Evolutionary conservation across 2,329 filamentous ascomycete species (phyloP).

Genomic region (Byssoonygena ceratinophila): DNA sequence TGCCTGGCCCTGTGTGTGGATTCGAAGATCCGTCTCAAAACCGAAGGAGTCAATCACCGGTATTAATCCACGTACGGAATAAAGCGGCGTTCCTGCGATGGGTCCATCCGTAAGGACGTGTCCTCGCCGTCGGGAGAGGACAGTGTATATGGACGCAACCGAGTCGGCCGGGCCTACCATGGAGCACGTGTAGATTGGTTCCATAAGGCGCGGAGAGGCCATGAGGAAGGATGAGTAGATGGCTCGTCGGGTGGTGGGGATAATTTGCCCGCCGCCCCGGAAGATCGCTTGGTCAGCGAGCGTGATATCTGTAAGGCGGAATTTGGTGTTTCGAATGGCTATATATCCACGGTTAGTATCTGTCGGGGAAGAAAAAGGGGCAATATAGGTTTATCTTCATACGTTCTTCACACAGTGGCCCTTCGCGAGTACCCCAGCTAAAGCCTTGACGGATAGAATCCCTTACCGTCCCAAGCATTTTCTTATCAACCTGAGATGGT

Average conservation of each 20-base stretch:
- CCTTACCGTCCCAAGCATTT: slow-evolving; percentile 71
- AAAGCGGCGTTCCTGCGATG: slow-evolving; percentile 86
- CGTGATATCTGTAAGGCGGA: slow-evolving; percentile 84
- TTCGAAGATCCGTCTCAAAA: slow-evolving; percentile 93
- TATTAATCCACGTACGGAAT: slow-evolving; percentile 79
- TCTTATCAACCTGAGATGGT: slow-evolving; percentile 88
- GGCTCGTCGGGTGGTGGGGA: slow-evolving; percentile 82
- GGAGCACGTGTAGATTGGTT: slow-evolving; percentile 83
- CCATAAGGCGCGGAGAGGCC: slow-evolving; percentile 92
- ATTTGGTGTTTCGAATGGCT: slow-evolving; percentile 96
- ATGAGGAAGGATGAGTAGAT: slow-evolving; percentile 96
- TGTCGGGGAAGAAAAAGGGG: no score
- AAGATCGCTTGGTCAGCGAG: slow-evolving; percentile 86
- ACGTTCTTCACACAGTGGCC: slow-evolving; percentile 95
- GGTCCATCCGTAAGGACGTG: slow-evolving; percentile 92
- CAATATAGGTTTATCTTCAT: no score
- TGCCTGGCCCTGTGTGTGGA: slow-evolving; percentile 88
- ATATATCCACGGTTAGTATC: no score
- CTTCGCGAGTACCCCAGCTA: slow-evolving; percentile 90
- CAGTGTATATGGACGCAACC: slow-evolving; percentile 80
- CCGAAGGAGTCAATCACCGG: slow-evolving; percentile 97
- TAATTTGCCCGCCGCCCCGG: slow-evolving; percentile 91
- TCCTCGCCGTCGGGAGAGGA: slow-evolving; percentile 74
- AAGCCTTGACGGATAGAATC: slow-evolving; percentile 95
- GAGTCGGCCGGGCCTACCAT: slow-evolving; percentile 89